Evolutionary conservation across 352 stramenopile genomes (phyloP).

Genomic region (Phytophthora sojae): DNA sequence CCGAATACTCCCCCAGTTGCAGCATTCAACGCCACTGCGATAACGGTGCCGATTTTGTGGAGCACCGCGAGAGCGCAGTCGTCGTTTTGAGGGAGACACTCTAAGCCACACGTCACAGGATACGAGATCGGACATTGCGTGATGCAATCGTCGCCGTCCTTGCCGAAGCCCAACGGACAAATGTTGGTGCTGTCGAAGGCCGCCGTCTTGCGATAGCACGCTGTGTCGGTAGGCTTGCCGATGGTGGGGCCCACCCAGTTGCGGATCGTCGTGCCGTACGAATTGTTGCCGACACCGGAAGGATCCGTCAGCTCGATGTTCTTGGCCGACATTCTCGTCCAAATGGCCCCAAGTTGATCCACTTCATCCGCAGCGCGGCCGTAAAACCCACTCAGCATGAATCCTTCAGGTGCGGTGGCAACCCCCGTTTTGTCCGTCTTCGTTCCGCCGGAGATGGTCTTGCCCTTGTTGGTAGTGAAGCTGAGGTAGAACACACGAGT

Average conservation of each 20-base stretch:
- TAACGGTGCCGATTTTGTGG: conserved; percentile 36
- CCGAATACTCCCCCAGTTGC: conserved; percentile 44
- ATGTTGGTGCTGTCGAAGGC: conserved; percentile 2
- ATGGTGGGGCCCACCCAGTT: conserved; percentile 30
- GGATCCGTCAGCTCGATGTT: background rate
- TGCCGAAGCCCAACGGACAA: conserved; percentile 19
- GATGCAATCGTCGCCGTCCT: conserved; percentile 15
- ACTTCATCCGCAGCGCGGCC: background rate
- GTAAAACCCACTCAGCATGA: background rate
- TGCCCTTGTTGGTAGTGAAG: no score
- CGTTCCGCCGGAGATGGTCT: no score
- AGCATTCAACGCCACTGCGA: conserved; percentile 37
- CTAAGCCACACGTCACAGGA: conserved; percentile 50
- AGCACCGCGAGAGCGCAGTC: conserved; percentile 24
- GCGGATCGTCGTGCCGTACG: conserved; percentile 7
- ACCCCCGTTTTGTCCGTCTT: no score
- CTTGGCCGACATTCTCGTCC: background rate
- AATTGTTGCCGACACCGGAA: no score
- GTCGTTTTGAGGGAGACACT: conserved; percentile 55
- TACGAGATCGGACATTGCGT: conserved; percentile 53
- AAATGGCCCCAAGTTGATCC: background rate
- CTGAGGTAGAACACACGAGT: no score
- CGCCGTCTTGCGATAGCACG: conserved; percentile 23
- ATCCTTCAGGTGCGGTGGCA: background rate
- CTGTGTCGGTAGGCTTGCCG: conserved; percentile 17